These are phyloP conservation scores for Monosporozyma solicola DNA, from an alignment of 805 yeast genomes.

Conservation along the genomic window DNA sequence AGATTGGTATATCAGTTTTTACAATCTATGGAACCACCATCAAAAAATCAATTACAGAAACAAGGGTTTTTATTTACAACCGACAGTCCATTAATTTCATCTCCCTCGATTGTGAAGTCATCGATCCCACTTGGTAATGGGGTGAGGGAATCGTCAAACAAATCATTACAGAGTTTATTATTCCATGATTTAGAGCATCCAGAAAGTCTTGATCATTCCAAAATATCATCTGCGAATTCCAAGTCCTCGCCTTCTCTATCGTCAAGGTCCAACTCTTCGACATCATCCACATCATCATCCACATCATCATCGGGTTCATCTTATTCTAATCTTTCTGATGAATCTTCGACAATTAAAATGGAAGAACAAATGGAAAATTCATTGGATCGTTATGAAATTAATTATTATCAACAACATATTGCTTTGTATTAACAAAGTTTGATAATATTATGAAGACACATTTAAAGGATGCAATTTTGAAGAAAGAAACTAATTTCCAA, in stretches of 20 bases:
- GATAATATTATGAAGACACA: constrained; percentile 19
- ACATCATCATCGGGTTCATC: constrained; percentile 6
- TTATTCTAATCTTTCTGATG: neutral
- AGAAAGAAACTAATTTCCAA: constrained; percentile 23
- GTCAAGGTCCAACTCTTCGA: constrained; percentile 3
- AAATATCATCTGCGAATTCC: neutral
- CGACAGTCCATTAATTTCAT: constrained; percentile 2
- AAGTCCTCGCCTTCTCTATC: neutral
- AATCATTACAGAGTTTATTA: constrained; percentile 17
- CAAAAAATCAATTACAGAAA: constrained; percentile 5
- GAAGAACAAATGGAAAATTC: neutral
- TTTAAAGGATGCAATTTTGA: constrained; percentile 16
- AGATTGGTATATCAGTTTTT: constrained; percentile 23
- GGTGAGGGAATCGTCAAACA: constrained; percentile 3
- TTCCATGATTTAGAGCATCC: constrained; percentile 15
- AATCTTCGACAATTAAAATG: neutral
- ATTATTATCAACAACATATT: constrained; percentile 19
- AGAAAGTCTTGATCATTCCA: neutral
- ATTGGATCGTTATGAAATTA: constrained; percentile 15
- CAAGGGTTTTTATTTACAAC: constrained; percentile 2
- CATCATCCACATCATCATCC: neutral
- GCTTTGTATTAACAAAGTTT: constrained; percentile 15
- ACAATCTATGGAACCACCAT: constrained; percentile 18
- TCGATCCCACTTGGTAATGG: neutral
- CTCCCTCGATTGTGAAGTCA: neutral